Conservation (phyloP, 2,329 filamentous ascomycete genomes). For the Aphanocladium album region DNA sequence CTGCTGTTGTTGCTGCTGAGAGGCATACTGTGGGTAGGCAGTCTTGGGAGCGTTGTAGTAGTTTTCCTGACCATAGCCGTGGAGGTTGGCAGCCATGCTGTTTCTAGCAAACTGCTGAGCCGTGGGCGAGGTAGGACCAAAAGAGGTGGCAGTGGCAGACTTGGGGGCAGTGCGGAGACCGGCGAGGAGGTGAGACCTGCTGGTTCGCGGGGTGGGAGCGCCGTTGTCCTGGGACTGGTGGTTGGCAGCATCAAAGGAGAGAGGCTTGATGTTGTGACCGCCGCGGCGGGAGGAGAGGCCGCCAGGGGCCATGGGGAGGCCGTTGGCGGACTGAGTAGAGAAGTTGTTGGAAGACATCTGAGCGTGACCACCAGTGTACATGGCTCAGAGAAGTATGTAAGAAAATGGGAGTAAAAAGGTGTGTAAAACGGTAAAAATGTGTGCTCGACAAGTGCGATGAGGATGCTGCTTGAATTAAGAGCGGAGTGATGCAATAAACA, state of each 20-base stretch:
- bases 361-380: constrained; percentile 99
- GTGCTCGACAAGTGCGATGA: not conserved
- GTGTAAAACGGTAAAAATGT: not conserved
- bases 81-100: constrained; percentile 40
- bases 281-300: constrained; percentile 82
- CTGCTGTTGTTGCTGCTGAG: constrained; percentile 26
- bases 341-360: constrained; percentile 92
- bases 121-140: constrained; percentile 62
- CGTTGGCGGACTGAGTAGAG: constrained; percentile 49
- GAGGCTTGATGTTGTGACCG: constrained; percentile 82
- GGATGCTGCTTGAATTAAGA: not conserved
- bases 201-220: constrained; percentile 81
- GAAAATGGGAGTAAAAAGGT: not conserved
- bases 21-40: constrained; percentile 46
- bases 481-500: not conserved
- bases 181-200: constrained; percentile 88
- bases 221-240: constrained; percentile 63
- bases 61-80: constrained; percentile 38
- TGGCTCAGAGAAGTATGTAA: constrained; percentile 37
- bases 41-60: constrained; percentile 52
- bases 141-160: constrained; percentile 66
- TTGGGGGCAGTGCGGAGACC: constrained; percentile 92
- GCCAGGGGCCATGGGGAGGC: constrained; percentile 68
- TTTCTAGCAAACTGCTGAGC: constrained; percentile 40
- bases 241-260: constrained; percentile 71